Evolutionary conservation across 768 basidiomycete genomes (phyloP).

Genomic region (Trametes cingulata): DNA sequence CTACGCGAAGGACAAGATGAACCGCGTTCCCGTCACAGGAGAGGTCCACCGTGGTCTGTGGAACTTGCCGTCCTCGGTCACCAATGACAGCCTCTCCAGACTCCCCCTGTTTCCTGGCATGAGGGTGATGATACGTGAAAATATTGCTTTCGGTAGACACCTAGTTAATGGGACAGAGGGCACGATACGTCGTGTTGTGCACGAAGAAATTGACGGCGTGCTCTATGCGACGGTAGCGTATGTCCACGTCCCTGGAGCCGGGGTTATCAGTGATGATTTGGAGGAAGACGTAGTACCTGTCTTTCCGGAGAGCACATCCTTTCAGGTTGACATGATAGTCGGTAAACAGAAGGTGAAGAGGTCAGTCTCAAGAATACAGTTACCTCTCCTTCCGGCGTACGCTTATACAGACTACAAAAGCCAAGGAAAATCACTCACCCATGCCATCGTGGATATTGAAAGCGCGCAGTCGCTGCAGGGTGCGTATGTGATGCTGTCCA

Average conservation of each 20-base stretch:
- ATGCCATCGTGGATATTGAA: neutral
- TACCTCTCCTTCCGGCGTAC: neutral
- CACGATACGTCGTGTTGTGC: neutral
- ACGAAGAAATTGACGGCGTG: neutral
- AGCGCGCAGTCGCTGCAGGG: neutral
- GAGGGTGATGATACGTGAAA: slow-evolving; percentile 25
- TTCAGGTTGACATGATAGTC: neutral
- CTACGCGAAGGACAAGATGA: neutral
- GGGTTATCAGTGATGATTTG: neutral
- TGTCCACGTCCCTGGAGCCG: neutral
- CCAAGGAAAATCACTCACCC: neutral
- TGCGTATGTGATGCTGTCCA: neutral
- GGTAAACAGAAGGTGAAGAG: neutral
- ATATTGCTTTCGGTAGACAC: slow-evolving; percentile 11
- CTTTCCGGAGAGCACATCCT: neutral
- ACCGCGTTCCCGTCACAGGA: neutral
- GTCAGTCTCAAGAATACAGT: neutral
- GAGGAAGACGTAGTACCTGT: neutral
- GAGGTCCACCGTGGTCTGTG: neutral
- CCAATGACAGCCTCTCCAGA: neutral
- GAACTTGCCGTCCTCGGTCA: neutral
- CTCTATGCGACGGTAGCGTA: neutral
- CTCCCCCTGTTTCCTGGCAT: slow-evolving; percentile 26
- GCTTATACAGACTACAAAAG: neutral
- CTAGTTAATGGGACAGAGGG: neutral